Conservation (phyloP, 2,329 filamentous ascomycete species). For the Xylariales sp. region DNA sequence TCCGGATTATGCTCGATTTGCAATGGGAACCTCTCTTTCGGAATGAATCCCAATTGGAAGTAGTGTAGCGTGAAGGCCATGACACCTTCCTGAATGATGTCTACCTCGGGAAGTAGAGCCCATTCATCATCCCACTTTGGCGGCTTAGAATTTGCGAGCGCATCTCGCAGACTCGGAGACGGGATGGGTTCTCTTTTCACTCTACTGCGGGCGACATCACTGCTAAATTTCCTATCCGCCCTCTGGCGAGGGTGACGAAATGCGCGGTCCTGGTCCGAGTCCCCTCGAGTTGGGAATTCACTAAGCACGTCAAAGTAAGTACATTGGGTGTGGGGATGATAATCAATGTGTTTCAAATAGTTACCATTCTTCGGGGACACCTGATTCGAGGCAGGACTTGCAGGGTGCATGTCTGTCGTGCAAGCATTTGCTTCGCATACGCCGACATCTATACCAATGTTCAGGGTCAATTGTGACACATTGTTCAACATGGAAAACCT, state of each 20-base stretch:
- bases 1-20: conserved; percentile 41
- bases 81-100: conserved; percentile 47
- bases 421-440: conserved; percentile 52
- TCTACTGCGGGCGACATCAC: conserved; percentile 19
- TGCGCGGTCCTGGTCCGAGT: conserved; percentile 49
- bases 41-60: conserved; percentile 57
- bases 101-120: conserved; percentile 44
- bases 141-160: conserved; percentile 26
- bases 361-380: conserved; percentile 48
- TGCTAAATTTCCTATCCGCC: conserved; percentile 38
- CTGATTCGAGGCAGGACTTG: conserved; percentile 45
- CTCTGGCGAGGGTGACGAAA: conserved; percentile 52
- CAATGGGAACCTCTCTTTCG: conserved; percentile 45
- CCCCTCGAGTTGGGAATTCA: conserved; percentile 47
- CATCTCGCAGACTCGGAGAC: conserved; percentile 18
- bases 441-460: conserved; percentile 40
- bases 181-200: conserved; percentile 22
- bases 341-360: conserved; percentile 7
- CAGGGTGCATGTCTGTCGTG: conserved; percentile 48
- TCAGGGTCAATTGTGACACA: conserved; percentile 2
- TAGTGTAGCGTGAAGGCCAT: conserved; percentile 50
- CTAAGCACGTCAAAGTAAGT: conserved; percentile 25
- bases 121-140: conserved; percentile 38
- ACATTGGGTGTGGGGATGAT: not conserved
- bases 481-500: not conserved